Conservation (phyloP, 2,329 filamentous ascomycete genomes). For the Verticillium dahliae region DNA sequence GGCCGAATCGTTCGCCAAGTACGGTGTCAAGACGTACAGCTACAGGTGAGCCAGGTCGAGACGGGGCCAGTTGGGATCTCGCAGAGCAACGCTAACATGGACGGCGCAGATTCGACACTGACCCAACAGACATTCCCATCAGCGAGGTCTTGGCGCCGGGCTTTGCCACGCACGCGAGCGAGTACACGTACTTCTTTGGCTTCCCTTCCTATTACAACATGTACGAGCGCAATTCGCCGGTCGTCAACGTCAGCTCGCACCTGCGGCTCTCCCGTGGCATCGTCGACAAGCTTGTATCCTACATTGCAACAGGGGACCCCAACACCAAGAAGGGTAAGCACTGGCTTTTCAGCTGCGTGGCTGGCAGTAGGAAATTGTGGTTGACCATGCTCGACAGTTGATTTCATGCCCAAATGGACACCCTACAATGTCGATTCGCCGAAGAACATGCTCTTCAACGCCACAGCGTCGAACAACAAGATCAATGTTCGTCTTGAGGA, state of each 20-base stretch:
- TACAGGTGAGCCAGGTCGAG: conserved; percentile 5
- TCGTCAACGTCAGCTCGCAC: conserved; percentile 10
- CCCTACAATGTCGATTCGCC: conserved; percentile 9
- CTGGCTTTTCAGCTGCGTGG: background rate
- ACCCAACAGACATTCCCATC: conserved; percentile 12
- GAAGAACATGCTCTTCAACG: conserved; percentile 12
- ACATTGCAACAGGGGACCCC: conserved; percentile 10
- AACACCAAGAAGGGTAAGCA: conserved; percentile 8
- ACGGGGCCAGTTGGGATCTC: background rate
- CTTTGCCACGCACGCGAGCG: conserved; percentile 12
- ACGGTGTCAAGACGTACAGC: conserved; percentile 9
- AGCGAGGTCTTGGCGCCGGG: conserved; percentile 6
- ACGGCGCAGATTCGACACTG: conserved; percentile 11
- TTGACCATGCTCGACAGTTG: background rate
- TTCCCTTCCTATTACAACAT: conserved; percentile 10
- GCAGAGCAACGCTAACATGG: background rate
- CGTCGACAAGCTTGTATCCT: conserved; percentile 10
- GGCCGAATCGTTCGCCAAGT: conserved; percentile 6
- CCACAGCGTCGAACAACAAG: conserved; percentile 8
- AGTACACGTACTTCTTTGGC: conserved; percentile 13
- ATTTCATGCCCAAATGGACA: conserved; percentile 10
- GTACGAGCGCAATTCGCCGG: conserved; percentile 10
- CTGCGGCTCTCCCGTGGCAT: conserved; percentile 9
- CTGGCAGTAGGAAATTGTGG: background rate
- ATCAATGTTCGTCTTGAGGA: conserved; percentile 11